Evolutionary conservation across 176 grass and related monocot genomes (phyloP), one percentile per base, ranked within the genome.

Genomic region (Elaeis guineensis): DNA sequence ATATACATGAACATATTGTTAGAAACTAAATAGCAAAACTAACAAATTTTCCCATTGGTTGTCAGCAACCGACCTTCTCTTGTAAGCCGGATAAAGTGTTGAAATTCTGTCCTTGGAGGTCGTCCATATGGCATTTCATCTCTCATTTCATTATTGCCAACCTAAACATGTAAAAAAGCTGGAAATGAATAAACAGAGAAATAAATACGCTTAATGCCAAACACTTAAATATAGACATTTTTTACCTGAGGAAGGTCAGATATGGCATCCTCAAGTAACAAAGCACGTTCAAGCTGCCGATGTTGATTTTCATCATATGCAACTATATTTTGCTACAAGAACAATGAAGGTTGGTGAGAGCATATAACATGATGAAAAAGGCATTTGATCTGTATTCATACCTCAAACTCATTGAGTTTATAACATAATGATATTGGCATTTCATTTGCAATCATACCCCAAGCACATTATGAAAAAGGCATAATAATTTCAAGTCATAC

Each of bases 231-330:
- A 30, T 30, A 30, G 28, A 26, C 55, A 51, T 25, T 5, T 72
- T 73, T 69, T 67, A 76, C 93, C 62, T 17, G 18, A 39, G 93
- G 93, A 50, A 97, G 58, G 53, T 97, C 93, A 20, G 93, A 97
- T 59, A 97, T 80, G 1, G 87, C 93, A 65, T 91, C 93, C 20
- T 68, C 72, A 35, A 91, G 84, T 28, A 80, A 54, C 35, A 97
- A 26, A 2, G 83, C 87, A 3, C 70, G 62, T 19, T 85, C 82
- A 57, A 97, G 64, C 1, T 51, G 2, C 2, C 77, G 82, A 5
- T 51, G 64, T 8, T 91, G 70, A 0, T 73, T 85, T 60, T 82
- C 93, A 28, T 97, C 84, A 54, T 88, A 97, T 15, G 93, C 93
- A 24, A 97, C 93, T 54, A 91, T 66, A 32, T 70, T 71, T 80